Evolutionary conservation across 2,329 filamentous ascomycete species (phyloP).

Genomic region (Microcyclospora pomicola): DNA sequence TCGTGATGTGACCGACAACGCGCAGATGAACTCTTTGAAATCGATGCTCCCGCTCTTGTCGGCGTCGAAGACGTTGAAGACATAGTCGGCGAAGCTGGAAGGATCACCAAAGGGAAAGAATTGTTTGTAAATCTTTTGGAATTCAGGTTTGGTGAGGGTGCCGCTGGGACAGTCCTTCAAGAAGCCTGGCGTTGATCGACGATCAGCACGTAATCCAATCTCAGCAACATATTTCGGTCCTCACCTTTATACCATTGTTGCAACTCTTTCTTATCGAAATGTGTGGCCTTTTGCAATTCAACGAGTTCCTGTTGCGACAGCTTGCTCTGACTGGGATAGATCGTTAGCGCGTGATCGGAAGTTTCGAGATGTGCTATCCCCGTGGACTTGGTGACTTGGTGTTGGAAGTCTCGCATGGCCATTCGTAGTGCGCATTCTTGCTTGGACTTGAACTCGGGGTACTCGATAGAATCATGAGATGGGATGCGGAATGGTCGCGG

Average conservation of each 20-base stretch:
- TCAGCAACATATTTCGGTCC: slow-evolving; percentile 13
- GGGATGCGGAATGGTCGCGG: slow-evolving; percentile 21
- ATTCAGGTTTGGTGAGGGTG: slow-evolving; percentile 94
- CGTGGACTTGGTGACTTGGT: slow-evolving; percentile 17
- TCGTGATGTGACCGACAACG: slow-evolving; percentile 86
- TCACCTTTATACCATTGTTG: slow-evolving; percentile 99
- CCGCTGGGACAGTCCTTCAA: slow-evolving; percentile 95
- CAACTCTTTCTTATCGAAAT: slow-evolving; percentile 99
- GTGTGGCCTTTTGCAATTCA: slow-evolving; percentile 90
- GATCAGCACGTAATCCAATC: background rate
- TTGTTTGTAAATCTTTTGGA: slow-evolving; percentile 98
- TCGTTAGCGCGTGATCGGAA: slow-evolving; percentile 18
- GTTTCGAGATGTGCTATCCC: slow-evolving; percentile 16
- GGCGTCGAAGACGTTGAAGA: slow-evolving; percentile 97
- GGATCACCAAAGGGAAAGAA: slow-evolving; percentile 99
- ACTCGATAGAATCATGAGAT: slow-evolving; percentile 17
- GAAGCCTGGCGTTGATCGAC: slow-evolving; percentile 50
- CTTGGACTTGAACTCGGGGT: slow-evolving; percentile 19
- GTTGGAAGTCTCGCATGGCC: slow-evolving; percentile 19
- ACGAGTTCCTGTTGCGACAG: slow-evolving; percentile 90
- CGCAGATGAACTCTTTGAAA: slow-evolving; percentile 99
- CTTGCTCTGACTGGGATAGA: slow-evolving; percentile 71
- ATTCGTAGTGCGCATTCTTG: slow-evolving; percentile 20
- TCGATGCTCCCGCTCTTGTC: slow-evolving; percentile 97
- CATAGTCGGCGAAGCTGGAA: slow-evolving; percentile 93